Base-by-base conservation (phyloP, 495 filamentous ascomycete genomes). In the Penicillium salamii region DNA sequence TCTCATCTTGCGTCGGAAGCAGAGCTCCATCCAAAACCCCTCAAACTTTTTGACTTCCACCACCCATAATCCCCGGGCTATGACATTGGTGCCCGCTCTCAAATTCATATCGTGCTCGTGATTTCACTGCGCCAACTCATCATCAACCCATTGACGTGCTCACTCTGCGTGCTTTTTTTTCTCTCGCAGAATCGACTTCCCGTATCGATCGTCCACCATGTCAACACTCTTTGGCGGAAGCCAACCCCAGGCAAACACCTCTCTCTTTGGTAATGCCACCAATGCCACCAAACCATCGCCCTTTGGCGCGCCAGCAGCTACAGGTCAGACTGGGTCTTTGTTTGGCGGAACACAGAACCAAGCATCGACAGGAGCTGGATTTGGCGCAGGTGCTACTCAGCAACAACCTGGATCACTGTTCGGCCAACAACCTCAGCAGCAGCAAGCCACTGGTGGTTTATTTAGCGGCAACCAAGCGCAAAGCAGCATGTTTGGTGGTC, bases 151-250 rank as follows among this genome's bases (percentile, higher is more conserved):
- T 46, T 24, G 29, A 29, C 29, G 20, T 23, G 14, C 21, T 40
- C 19, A 7, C 45, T 45, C 28, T 43, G 28, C 44, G 26, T 46
- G 39, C 36, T 45, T 37, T 33, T 49, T 61, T 64, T 61, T 59
- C 58, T 54, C 46, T 43, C 33, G 24, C 51, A 52, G 33, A 45
- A 59, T 28, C 21, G 37, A 34, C 46, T 41, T 49, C 54, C 52
- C 18, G 44, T 55, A 38, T 59, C 21, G 28, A 39, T 65, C 34
- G 52, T 36, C 49, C 46, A 60, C 50, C 42, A 74, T 70, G 56
- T 72, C 74, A 7, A 21, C 41, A 38, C 63, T 77, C 8, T 79
- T 81, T 51, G 72, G 75, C 24, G 49, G 42, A 20, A 34, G 47
- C 26, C 54, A 62, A 50, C 50, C 49, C 11, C 65, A 66, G 41